Conservation (phyloP, 2,329 filamentous ascomycete species). For the Pseudogymnoascus sp. region DNA sequence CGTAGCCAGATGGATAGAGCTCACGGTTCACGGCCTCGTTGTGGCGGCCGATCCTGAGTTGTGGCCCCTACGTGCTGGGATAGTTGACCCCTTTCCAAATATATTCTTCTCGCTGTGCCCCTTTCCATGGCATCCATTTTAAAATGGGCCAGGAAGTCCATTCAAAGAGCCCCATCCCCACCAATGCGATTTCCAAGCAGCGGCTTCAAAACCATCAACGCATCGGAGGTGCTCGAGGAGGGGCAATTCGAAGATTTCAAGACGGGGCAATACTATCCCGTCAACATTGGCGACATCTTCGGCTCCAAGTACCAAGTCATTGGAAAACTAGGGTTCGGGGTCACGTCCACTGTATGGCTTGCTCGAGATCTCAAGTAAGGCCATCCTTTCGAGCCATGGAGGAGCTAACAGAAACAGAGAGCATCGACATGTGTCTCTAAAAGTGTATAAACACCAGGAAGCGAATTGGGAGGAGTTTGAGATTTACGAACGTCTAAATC, state of each 20-base stretch:
- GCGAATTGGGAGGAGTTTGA: conserved; percentile 29
- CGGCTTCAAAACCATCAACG: conserved; percentile 7
- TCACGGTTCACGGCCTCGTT: neutral
- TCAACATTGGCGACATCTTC: conserved; percentile 18
- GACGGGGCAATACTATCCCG: conserved; percentile 14
- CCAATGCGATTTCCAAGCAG: conserved; percentile 9
- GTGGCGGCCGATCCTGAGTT: neutral
- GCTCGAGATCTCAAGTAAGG: conserved; percentile 16
- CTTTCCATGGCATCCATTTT: neutral
- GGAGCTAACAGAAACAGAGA: neutral
- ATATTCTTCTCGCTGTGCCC: neutral
- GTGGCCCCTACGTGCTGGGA: neutral
- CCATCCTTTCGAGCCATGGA: neutral
- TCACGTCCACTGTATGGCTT: conserved; percentile 18
- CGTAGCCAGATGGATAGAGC: neutral
- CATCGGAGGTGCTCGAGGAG: conserved; percentile 11
- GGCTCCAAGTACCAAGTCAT: conserved; percentile 18
- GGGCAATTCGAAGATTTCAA: conserved; percentile 14
- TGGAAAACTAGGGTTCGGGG: conserved; percentile 18
- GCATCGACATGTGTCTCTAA: conserved; percentile 11
- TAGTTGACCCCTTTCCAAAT: neutral
- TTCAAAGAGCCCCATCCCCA: neutral
- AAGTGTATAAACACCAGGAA: conserved; percentile 12
- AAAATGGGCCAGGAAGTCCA: neutral
- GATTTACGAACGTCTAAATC: conserved; percentile 35